These are phyloP conservation scores for Penicillium digitatum DNA, from an alignment of 2,329 filamentous ascomycete genomes.

Conservation along the genomic window DNA sequence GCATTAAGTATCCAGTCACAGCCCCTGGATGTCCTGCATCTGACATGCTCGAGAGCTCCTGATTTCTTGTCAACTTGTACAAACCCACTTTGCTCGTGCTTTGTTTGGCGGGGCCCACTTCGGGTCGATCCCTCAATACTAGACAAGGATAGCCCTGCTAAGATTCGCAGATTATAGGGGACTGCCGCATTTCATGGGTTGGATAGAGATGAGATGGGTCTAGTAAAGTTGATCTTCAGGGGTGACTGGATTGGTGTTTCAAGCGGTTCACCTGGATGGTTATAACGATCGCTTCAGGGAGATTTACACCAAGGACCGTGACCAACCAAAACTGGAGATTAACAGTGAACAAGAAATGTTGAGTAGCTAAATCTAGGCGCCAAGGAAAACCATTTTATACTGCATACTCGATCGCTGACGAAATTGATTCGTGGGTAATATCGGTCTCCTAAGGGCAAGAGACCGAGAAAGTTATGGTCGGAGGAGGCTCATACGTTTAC, in stretches of 20 bases:
- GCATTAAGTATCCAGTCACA: not conserved
- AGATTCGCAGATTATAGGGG: not conserved
- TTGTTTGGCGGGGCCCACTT: not conserved
- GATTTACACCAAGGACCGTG: no score
- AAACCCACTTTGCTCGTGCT: not conserved
- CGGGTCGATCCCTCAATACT: not conserved
- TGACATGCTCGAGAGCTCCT: not conserved
- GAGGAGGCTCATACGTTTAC: no score
- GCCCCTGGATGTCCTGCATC: not conserved
- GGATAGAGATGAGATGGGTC: not conserved
- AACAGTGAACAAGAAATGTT: no score
- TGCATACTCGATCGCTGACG: no score
- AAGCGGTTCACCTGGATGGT: not conserved
- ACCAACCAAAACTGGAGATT: no score
- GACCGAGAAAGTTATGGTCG: no score
- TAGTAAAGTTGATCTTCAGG: not conserved
- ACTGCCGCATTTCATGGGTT: not conserved
- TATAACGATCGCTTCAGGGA: not conserved
- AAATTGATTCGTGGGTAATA: no score
- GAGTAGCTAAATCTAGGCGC: no score
- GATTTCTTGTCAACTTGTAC: not conserved
- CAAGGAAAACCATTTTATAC: no score
- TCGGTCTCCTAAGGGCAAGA: no score
- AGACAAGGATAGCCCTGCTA: conserved; percentile 23
- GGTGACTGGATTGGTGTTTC: not conserved